Conservation (phyloP, 768 basidiomycete genomes). For the Chalciporus chontae region DNA sequence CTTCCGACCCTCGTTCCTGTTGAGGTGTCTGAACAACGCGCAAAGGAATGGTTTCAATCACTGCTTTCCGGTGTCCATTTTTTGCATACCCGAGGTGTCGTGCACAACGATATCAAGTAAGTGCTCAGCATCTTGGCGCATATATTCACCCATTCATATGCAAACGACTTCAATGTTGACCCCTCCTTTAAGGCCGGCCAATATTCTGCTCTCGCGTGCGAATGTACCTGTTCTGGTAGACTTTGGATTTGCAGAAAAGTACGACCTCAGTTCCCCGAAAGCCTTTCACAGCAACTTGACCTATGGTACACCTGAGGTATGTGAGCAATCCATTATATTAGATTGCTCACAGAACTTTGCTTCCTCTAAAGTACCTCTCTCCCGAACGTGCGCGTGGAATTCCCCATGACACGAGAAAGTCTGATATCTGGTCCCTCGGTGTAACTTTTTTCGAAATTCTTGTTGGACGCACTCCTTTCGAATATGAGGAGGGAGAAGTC, state of each 20-base stretch:
- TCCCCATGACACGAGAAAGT: conserved; percentile 90
- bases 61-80: conserved; percentile 82
- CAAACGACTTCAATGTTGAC: neutral
- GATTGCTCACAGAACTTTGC: neutral
- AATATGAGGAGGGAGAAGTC: conserved; percentile 73
- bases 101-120: conserved; percentile 94
- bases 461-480: conserved; percentile 89
- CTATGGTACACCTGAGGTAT: conserved; percentile 89
- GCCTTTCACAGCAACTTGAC: conserved; percentile 82
- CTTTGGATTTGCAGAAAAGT: conserved; percentile 93
- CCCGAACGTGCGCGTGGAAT: conserved; percentile 88
- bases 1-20: conserved; percentile 87
- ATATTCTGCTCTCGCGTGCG: conserved; percentile 79
- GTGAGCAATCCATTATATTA: neutral
- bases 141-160: neutral
- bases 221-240: conserved; percentile 89
- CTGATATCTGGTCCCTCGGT: conserved; percentile 83
- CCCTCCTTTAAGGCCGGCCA: conserved; percentile 64
- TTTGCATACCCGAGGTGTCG: conserved; percentile 77
- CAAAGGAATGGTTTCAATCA: conserved; percentile 77
- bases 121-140: conserved; percentile 22
- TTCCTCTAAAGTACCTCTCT: conserved; percentile 67
- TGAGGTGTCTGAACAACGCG: conserved; percentile 75
- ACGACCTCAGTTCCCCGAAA: conserved; percentile 57
- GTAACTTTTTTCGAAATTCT: conserved; percentile 95